Conservation (phyloP, 208 protist genomes). For the Leishmania amazonensis region DNA sequence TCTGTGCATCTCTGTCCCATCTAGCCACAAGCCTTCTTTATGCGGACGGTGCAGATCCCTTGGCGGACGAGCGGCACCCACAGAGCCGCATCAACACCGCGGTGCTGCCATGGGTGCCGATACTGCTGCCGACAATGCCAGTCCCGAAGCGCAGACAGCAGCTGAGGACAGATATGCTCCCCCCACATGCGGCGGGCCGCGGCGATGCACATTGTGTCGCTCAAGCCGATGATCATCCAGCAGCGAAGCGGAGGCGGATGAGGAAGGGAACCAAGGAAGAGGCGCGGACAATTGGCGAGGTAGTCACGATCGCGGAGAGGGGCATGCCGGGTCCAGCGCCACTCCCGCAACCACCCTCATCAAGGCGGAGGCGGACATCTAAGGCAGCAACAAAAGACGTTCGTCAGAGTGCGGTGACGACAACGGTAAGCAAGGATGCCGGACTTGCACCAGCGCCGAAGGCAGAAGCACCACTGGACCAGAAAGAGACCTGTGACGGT, state of each 20-base stretch:
- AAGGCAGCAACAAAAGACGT: neutral
- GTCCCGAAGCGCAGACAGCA: neutral
- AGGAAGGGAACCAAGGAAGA: conserved; percentile 4
- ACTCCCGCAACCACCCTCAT: neutral
- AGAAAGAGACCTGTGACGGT: neutral
- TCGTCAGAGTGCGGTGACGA: neutral
- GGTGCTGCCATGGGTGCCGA: conserved; percentile 17
- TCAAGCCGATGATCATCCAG: neutral
- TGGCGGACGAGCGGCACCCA: neutral
- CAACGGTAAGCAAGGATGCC: neutral
- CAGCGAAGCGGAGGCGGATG: neutral
- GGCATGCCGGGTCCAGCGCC: neutral
- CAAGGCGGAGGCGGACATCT: neutral
- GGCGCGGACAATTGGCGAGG: neutral
- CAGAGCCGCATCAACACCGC: neutral
- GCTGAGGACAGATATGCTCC: neutral
- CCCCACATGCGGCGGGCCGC: neutral
- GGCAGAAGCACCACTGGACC: neutral
- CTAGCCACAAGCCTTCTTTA: conserved; percentile 9
- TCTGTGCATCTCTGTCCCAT: conserved; percentile 4
- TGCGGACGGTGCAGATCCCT: neutral
- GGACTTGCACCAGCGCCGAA: neutral
- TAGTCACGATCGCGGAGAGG: neutral
- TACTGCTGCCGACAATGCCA: conserved; percentile 3
- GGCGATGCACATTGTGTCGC: neutral